phyloP scores from a whole-genome alignment of 371 early-diverging fungal species.

The Mucor mucedo region DNA sequence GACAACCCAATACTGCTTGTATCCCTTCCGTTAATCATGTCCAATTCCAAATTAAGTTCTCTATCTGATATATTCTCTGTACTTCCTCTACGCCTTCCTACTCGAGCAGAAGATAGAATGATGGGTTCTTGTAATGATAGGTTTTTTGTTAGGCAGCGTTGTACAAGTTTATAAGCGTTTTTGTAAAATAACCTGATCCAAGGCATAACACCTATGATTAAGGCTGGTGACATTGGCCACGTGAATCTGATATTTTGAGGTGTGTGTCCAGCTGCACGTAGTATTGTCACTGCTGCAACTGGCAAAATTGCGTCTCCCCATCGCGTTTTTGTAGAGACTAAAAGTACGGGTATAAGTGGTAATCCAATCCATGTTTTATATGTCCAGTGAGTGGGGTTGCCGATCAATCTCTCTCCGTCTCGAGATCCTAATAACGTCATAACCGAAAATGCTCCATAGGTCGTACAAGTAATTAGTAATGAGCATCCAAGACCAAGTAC shows the following conservation, averaged over 20 bases:
- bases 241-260: constrained; percentile 35
- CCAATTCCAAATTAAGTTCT: constrained; percentile 29
- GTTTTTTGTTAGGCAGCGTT: constrained; percentile 15
- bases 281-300: constrained; percentile 32
- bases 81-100: neutral
- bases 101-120: neutral
- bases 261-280: constrained; percentile 31
- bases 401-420: constrained; percentile 69
- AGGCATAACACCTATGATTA: constrained; percentile 61
- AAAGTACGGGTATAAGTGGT: constrained; percentile 67
- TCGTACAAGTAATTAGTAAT: constrained; percentile 61
- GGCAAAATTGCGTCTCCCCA: constrained; percentile 50
- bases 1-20: constrained; percentile 51
- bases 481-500: constrained; percentile 69
- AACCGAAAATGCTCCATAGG: constrained; percentile 74
- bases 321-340: constrained; percentile 63
- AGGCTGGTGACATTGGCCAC: constrained; percentile 61
- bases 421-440: constrained; percentile 68
- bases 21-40: constrained; percentile 33
- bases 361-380: constrained; percentile 72
- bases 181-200: constrained; percentile 48
- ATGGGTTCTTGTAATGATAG: constrained; percentile 21
- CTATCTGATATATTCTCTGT: constrained; percentile 21
- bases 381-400: constrained; percentile 64
- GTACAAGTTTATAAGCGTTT: constrained; percentile 18